phyloP scores from a whole-genome alignment of 2,329 filamentous ascomycete genomes.

The Sphaceloma murrayae region DNA sequence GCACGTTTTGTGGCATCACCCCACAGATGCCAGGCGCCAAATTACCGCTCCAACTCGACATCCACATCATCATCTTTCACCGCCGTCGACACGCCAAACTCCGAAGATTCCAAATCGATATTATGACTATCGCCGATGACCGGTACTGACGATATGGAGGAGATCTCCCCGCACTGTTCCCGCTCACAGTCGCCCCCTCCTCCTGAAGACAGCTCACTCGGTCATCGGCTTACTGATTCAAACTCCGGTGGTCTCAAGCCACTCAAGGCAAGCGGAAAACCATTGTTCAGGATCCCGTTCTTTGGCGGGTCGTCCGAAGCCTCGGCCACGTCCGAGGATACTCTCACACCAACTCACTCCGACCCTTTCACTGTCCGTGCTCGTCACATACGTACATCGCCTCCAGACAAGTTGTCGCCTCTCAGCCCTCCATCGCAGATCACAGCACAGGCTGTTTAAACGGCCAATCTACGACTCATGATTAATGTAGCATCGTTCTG shows the following conservation, averaged over 20 bases:
- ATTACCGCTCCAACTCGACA: slow-evolving; percentile 14
- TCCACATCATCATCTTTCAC: slow-evolving; percentile 6
- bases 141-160: slow-evolving; percentile 14
- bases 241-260: neutral
- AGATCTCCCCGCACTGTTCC: slow-evolving; percentile 14
- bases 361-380: neutral
- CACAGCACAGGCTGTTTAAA: slow-evolving; percentile 9
- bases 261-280: slow-evolving; percentile 9
- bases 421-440: neutral
- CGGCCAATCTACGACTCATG: slow-evolving; percentile 10
- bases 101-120: slow-evolving; percentile 6
- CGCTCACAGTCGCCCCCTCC: slow-evolving; percentile 11
- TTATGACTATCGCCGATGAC: slow-evolving; percentile 16
- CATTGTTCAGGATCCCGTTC: slow-evolving; percentile 5
- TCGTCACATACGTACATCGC: neutral
- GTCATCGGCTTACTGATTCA: slow-evolving; percentile 15
- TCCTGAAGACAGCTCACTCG: slow-evolving; percentile 7
- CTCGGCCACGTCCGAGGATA: neutral
- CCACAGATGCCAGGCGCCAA: slow-evolving; percentile 16
- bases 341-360: neutral
- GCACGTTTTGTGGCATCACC: slow-evolving; percentile 21
- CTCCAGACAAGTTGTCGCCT: neutral
- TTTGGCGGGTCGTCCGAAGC: neutral
- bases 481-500: too few species aligned
- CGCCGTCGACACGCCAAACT: slow-evolving; percentile 8